Conservation (phyloP, 441 rosid species). For the Francoa sonchifolia region DNA sequence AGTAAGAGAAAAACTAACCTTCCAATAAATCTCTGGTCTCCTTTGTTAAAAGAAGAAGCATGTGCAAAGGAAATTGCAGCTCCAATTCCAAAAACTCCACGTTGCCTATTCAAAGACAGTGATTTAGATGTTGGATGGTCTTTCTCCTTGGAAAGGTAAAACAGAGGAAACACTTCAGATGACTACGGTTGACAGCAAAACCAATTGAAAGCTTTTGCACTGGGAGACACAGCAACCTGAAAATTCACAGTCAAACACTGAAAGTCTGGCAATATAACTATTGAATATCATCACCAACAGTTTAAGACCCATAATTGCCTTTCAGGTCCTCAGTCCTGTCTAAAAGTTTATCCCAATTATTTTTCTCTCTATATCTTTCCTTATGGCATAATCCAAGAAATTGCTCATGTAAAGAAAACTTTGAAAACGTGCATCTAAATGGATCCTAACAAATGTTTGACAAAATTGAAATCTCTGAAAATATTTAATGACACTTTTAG, state of each 20-base stretch:
- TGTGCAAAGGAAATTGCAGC: constrained; percentile 52
- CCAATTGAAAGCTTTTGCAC: constrained; percentile 76
- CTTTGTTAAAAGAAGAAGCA: constrained; percentile 20
- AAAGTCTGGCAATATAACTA: neutral
- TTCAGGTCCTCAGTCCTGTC: no score
- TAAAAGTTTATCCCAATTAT: no score
- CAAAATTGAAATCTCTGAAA: no score
- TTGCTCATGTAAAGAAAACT: no score
- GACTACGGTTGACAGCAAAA: constrained; percentile 60
- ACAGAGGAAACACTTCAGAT: constrained; percentile 49
- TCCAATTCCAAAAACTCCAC: constrained; percentile 78
- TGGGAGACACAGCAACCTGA: constrained; percentile 82
- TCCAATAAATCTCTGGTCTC: constrained; percentile 20
- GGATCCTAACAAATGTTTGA: no score
- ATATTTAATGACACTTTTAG: no score
- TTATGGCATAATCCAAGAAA: no score
- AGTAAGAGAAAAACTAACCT: constrained; percentile 30
- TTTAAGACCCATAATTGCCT: neutral
- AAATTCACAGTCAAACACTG: constrained; percentile 4
- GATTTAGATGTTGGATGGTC: constrained; percentile 36
- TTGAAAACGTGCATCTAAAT: no score
- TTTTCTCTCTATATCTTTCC: no score
- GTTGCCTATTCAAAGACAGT: constrained; percentile 37
- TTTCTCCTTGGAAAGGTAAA: constrained; percentile 65
- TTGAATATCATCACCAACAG: neutral